A percentile compares a stretch with the other conserved stretches of the same genome.
Evolutionary conservation across 129 eudicot species (phyloP).

Genomic region (Pittosporum tobira): DNA sequence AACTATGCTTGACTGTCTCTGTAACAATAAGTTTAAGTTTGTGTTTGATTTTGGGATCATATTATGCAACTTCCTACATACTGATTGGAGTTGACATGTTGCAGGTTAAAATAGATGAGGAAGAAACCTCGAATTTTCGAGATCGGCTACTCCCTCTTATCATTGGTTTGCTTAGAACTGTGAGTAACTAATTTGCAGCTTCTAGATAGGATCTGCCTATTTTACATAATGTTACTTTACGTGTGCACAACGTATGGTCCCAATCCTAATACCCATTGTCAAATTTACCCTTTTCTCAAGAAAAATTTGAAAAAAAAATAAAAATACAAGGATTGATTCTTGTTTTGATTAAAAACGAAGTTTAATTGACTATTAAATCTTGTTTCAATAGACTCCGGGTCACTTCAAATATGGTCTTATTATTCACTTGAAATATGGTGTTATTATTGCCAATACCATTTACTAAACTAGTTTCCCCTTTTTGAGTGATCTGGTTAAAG

Average conservation of each 20-base stretch:
- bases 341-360: too few species aligned
- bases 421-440: not conserved
- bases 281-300: too few species aligned
- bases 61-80: constrained; percentile 13
- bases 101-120: constrained; percentile 64
- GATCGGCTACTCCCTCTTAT: constrained; percentile 82
- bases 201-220: not conserved
- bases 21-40: not conserved
- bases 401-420: not conserved
- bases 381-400: too few species aligned
- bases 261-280: too few species aligned
- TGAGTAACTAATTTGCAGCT: constrained; percentile 30
- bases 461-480: not conserved
- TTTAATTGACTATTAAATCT: too few species aligned
- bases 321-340: too few species aligned
- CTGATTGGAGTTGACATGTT: constrained; percentile 19
- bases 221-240: too few species aligned
- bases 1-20: not conserved
- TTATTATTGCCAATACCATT: not conserved
- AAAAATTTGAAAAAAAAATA: too few species aligned
- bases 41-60: not conserved
- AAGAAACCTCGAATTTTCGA: constrained; percentile 51
- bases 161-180: constrained; percentile 94
- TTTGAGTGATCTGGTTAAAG: not conserved
- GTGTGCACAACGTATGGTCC: not conserved